Evolutionary conservation across 1,284 basidiomycete genomes (phyloP).

Genomic region (Rhodotorula sp.): DNA sequence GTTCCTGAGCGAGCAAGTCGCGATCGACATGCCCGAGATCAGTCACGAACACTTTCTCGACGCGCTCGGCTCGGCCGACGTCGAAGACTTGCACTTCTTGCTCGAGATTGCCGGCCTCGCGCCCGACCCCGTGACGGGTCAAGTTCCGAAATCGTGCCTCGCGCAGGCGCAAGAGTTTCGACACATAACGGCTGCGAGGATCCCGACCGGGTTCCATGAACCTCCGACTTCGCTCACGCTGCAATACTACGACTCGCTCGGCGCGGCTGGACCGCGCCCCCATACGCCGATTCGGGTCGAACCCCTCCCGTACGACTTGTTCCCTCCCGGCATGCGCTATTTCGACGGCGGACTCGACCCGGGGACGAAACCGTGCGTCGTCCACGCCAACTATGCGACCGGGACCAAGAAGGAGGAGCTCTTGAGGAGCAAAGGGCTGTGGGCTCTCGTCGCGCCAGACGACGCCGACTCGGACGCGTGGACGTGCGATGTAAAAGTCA

Average conservation of each 20-base stretch:
- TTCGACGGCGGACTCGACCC: constrained; percentile 35
- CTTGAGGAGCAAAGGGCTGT: constrained; percentile 30
- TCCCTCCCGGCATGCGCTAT: constrained; percentile 41
- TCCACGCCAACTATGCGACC: constrained; percentile 42
- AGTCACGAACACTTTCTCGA: constrained; percentile 28
- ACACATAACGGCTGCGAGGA: constrained; percentile 5
- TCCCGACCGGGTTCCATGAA: not conserved
- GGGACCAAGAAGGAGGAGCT: constrained; percentile 33
- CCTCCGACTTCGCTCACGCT: constrained; percentile 7
- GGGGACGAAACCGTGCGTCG: constrained; percentile 34
- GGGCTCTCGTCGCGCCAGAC: constrained; percentile 30
- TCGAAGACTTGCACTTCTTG: constrained; percentile 25
- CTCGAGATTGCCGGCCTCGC: constrained; percentile 27
- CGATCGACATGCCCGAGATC: constrained; percentile 14
- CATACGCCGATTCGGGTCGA: constrained; percentile 19
- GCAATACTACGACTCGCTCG: not conserved
- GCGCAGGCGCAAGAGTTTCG: constrained; percentile 22
- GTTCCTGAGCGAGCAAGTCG: constrained; percentile 27
- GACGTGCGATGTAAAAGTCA: constrained; percentile 29
- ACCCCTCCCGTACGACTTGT: constrained; percentile 36
- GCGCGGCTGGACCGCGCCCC: not conserved
- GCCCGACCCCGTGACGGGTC: not conserved
- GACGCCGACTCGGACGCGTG: constrained; percentile 12
- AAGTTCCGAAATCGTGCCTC: constrained; percentile 16
- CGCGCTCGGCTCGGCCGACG: constrained; percentile 22